Conservation (phyloP, 2,329 filamentous ascomycete genomes). For the Clathrospora elynae region DNA sequence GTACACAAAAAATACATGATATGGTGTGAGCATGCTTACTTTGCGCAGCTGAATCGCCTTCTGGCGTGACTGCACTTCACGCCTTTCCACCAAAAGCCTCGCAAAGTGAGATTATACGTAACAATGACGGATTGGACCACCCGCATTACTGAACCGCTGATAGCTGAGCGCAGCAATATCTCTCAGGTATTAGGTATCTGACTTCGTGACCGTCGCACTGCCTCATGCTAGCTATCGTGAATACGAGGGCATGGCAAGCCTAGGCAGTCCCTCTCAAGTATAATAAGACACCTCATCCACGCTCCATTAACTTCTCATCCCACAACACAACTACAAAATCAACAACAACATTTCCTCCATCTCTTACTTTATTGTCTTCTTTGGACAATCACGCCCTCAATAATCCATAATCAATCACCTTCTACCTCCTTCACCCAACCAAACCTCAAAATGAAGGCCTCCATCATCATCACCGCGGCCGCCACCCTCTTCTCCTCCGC, state of each 20-base stretch:
- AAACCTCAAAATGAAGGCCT: constrained; percentile 12
- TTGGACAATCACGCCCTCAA: too few species aligned
- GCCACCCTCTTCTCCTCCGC: constrained; percentile 5
- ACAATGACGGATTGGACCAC: neutral
- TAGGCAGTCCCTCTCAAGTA: constrained; percentile 2
- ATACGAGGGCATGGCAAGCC: neutral
- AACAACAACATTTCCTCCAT: constrained; percentile 7
- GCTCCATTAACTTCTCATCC: neutral
- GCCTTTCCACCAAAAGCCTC: constrained; percentile 2
- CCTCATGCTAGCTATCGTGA: neutral
- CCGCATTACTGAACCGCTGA: neutral
- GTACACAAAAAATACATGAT: neutral
- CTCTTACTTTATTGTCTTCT: too few species aligned
- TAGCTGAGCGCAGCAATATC: constrained; percentile 1
- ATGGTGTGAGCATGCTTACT: neutral
- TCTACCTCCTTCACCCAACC: neutral
- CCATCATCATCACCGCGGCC: constrained; percentile 5
- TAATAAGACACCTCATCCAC: constrained; percentile 1
- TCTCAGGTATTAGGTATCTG: neutral
- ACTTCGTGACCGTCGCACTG: constrained; percentile 1
- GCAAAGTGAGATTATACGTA: constrained; percentile 5
- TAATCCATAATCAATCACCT: neutral
- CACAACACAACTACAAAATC: constrained; percentile 7
- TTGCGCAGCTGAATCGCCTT: neutral
- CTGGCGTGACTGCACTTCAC: neutral